Conservation (phyloP, 306 rosid genomes). For the Purshia tridentata region DNA sequence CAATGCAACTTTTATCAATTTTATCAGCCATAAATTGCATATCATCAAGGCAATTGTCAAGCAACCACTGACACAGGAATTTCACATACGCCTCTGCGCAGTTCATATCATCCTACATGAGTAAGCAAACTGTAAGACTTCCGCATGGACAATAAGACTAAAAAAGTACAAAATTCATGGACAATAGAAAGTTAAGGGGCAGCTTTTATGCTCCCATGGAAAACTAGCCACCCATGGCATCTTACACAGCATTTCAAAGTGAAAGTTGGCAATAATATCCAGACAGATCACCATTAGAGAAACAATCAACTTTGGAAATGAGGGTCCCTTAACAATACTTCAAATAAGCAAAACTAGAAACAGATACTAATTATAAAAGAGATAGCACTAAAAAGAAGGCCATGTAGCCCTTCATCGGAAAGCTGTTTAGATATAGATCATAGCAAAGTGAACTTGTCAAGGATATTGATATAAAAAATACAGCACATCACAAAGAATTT, state of each 20-base stretch:
- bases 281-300: not conserved
- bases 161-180: constrained; percentile 8
- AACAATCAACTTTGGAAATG: not conserved
- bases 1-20: constrained; percentile 76
- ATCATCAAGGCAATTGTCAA: constrained; percentile 83
- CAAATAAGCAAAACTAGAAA: not conserved
- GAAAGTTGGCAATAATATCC: not conserved
- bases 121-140: constrained; percentile 15
- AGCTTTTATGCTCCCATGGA: not conserved
- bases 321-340: not conserved
- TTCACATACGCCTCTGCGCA: constrained; percentile 95
- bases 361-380: not conserved
- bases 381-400: not conserved
- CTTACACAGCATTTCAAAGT: not conserved
- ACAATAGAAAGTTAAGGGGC: not conserved
- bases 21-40: constrained; percentile 86
- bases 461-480: not conserved
- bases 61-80: constrained; percentile 84
- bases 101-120: constrained; percentile 85
- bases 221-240: not conserved
- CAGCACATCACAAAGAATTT: too few species aligned
- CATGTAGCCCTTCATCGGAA: not conserved
- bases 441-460: not conserved
- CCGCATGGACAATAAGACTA: not conserved
- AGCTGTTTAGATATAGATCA: not conserved